A percentile compares a stretch with the other conserved stretches of the same genome.
phyloP scores from a whole-genome alignment of 768 basidiomycete species.

The Boletus rubescentipes region DNA sequence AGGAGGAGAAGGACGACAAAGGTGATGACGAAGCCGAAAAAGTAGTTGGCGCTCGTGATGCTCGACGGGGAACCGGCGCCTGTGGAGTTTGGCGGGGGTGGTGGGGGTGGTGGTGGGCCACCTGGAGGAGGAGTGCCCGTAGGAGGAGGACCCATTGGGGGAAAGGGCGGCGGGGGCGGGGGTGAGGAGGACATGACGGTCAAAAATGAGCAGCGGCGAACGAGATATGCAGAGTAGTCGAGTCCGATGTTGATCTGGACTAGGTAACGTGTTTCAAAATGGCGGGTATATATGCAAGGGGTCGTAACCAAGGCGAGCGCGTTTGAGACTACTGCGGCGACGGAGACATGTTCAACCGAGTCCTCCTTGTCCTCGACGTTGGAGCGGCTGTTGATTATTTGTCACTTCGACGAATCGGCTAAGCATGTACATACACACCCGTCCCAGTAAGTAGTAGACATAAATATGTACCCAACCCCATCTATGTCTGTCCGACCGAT shows the following conservation, averaged over 20 bases:
- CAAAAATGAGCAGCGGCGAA: not conserved
- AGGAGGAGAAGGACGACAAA: conserved; percentile 41
- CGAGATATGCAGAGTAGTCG: too few relatives aligned
- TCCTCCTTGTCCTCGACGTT: not conserved
- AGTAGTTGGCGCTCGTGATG: conserved; percentile 28
- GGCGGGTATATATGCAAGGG: not conserved
- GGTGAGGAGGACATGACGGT: conserved; percentile 13
- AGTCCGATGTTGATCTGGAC: conserved; percentile 10
- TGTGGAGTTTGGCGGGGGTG: not conserved
- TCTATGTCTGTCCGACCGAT: conserved; percentile 20
- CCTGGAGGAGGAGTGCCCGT: not conserved
- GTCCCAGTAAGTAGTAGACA: not conserved
- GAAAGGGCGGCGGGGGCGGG: not conserved
- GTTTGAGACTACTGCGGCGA: not conserved
- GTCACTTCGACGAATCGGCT: not conserved
- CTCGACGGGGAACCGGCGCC: not conserved
- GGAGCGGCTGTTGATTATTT: not conserved
- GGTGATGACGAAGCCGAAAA: conserved; percentile 35
- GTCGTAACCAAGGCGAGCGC: conserved; percentile 12
- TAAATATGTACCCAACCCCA: not conserved
- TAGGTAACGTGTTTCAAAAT: conserved; percentile 18
- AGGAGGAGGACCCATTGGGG: not conserved
- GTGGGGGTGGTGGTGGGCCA: not conserved
- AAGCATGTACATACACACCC: not conserved
- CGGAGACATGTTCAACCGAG: not conserved